Evolutionary conservation across 176 grass and related monocot genomes (phyloP).

Genomic region (Phoenix roebelenii): DNA sequence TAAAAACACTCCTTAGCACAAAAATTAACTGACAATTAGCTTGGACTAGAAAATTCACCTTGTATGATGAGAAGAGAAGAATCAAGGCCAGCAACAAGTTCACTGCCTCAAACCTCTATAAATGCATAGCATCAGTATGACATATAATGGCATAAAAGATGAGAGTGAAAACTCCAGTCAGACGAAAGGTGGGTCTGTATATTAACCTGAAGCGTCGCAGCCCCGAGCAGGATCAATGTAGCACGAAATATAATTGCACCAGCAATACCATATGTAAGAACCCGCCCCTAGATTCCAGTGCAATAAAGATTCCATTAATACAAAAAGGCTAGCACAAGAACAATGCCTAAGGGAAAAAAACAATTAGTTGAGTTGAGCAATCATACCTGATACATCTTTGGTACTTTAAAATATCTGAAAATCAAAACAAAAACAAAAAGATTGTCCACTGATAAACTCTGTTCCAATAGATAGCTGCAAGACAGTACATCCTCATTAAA

Average conservation of each 20-base stretch:
- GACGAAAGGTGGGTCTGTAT: not conserved
- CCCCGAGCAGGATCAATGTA: constrained; percentile 70
- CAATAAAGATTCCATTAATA: constrained; percentile 5
- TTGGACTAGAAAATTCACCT: constrained; percentile 33
- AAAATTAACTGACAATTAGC: too few species aligned
- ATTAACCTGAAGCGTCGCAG: constrained; percentile 75
- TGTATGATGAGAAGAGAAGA: constrained; percentile 86
- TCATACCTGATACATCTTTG: constrained; percentile 69
- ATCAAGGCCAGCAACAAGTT: constrained; percentile 81
- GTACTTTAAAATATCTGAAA: constrained; percentile 94
- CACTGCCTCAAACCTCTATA: constrained; percentile 93
- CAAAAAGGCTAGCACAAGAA: constrained; percentile 7
- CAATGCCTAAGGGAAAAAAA: constrained; percentile 23
- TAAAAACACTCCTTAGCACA: too few species aligned
- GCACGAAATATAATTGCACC: constrained; percentile 81
- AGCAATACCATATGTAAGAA: constrained; percentile 98
- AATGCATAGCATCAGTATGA: not conserved
- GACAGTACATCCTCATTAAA: constrained; percentile 18
- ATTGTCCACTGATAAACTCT: constrained; percentile 97
- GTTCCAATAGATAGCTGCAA: constrained; percentile 86
- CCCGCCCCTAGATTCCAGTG: constrained; percentile 45
- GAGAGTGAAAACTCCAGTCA: too few species aligned
- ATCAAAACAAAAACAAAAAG: constrained; percentile 97
- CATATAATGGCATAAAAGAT: too few species aligned
- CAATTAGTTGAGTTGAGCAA: constrained; percentile 2